Conservation (phyloP, 2,329 filamentous ascomycete genomes). For the Fusarium bactridioides region DNA sequence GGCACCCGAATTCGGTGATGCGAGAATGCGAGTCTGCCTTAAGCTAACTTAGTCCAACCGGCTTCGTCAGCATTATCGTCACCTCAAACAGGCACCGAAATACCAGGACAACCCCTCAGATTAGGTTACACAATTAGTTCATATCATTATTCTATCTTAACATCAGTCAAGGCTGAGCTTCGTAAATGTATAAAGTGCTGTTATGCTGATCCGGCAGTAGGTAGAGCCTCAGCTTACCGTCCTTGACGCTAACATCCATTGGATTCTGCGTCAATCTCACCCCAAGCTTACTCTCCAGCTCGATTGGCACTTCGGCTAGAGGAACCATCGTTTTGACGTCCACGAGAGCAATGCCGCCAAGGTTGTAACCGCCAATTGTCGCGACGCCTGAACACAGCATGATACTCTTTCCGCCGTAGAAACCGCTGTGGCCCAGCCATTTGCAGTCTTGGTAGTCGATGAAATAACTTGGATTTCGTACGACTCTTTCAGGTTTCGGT, state of each 20-base stretch:
- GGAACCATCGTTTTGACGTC: slow-evolving; percentile 55
- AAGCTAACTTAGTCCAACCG: neutral
- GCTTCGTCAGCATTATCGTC: slow-evolving; percentile 12
- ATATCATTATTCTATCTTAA: neutral
- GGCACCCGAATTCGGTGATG: slow-evolving; percentile 22
- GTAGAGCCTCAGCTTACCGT: slow-evolving; percentile 55
- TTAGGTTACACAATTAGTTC: neutral
- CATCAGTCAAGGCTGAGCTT: slow-evolving; percentile 44
- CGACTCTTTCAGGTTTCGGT: slow-evolving; percentile 22
- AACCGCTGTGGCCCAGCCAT: slow-evolving; percentile 52
- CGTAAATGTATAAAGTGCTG: slow-evolving; percentile 57
- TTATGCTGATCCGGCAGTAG: slow-evolving; percentile 57
- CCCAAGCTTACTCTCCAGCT: slow-evolving; percentile 50
- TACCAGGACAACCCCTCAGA: neutral
- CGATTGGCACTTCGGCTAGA: slow-evolving; percentile 55
- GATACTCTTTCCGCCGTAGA: slow-evolving; percentile 49
- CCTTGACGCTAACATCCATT: slow-evolving; percentile 54
- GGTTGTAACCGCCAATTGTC: slow-evolving; percentile 44
- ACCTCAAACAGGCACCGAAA: slow-evolving; percentile 24
- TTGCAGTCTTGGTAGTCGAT: slow-evolving; percentile 63
- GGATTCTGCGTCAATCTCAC: slow-evolving; percentile 57
- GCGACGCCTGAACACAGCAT: slow-evolving; percentile 59
- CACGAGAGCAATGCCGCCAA: slow-evolving; percentile 58
- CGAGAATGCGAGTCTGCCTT: slow-evolving; percentile 21
- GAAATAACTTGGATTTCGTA: slow-evolving; percentile 53